phyloP scores from a whole-genome alignment of 2,329 filamentous ascomycete genomes.

The Epichloe sp. region DNA sequence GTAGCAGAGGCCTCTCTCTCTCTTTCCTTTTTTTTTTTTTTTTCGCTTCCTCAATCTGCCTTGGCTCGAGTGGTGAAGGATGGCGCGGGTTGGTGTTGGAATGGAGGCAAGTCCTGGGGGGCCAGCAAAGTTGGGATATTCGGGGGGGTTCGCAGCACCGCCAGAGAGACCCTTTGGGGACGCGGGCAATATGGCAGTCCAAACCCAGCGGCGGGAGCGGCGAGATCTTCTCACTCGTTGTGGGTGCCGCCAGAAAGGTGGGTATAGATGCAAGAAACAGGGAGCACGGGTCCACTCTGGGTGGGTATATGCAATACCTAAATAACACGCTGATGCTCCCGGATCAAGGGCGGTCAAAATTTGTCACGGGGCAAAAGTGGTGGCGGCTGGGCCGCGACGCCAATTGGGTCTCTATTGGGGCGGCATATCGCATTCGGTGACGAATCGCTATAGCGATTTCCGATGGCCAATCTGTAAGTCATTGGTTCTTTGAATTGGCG shows the following conservation, averaged over 20 bases:
- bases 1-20: background rate
- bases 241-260: slow-evolving; percentile 3
- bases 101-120: background rate
- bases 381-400: background rate
- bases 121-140: background rate
- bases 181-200: background rate
- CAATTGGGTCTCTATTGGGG: background rate
- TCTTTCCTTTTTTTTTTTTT: background rate
- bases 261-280: background rate
- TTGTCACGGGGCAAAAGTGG: background rate
- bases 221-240: slow-evolving; percentile 8
- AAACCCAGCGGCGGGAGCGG: slow-evolving; percentile 8
- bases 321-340: background rate
- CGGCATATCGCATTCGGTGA: background rate
- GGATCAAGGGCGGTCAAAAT: background rate
- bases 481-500: too few species aligned
- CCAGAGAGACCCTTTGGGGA: background rate
- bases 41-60: background rate
- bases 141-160: background rate
- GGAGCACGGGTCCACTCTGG: background rate
- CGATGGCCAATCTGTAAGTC: background rate
- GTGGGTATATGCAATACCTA: slow-evolving; percentile 1
- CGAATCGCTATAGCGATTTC: background rate
- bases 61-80: background rate
- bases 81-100: slow-evolving; percentile 2